Evolutionary conservation across 1,284 basidiomycete species (phyloP).

Genomic region (Rhodotorula sp.): DNA sequence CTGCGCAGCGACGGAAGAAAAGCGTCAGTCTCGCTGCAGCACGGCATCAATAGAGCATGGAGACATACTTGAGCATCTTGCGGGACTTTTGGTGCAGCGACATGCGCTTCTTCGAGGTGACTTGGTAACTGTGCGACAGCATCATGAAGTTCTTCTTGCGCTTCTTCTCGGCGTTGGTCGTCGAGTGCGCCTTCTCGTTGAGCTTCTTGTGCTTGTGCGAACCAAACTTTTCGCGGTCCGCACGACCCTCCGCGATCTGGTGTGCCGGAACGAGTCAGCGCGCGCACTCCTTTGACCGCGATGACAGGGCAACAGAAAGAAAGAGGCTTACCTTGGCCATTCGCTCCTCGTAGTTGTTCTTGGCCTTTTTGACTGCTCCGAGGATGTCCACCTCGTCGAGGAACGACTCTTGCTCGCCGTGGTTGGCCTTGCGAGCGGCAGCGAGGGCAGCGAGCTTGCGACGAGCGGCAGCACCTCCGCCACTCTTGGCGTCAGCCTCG

Average conservation of each 20-base stretch:
- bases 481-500: conserved; percentile 66
- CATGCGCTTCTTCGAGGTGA: conserved; percentile 24
- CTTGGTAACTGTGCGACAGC: conserved; percentile 28
- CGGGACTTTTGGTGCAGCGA: conserved; percentile 37
- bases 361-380: conserved; percentile 89
- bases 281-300: neutral
- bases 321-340: conserved; percentile 58
- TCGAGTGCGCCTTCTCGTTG: conserved; percentile 42
- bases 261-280: neutral
- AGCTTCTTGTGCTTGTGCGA: conserved; percentile 55
- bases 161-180: conserved; percentile 73
- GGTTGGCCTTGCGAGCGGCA: conserved; percentile 52
- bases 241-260: conserved; percentile 85
- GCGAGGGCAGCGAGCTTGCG: conserved; percentile 81
- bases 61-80: conserved; percentile 35
- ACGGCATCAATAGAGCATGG: conserved; percentile 10
- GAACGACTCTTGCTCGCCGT: conserved; percentile 61
- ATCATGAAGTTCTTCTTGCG: conserved; percentile 40
- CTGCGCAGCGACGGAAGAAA: neutral
- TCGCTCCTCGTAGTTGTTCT: conserved; percentile 91
- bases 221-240: conserved; percentile 94
- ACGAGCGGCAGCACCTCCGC: conserved; percentile 74
- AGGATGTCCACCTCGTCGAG: conserved; percentile 89
- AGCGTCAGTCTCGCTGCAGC: neutral
- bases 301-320: neutral